These are phyloP conservation scores for Alternaria consortialis DNA, from an alignment of 2,329 filamentous ascomycete genomes.

Conservation along the genomic window DNA sequence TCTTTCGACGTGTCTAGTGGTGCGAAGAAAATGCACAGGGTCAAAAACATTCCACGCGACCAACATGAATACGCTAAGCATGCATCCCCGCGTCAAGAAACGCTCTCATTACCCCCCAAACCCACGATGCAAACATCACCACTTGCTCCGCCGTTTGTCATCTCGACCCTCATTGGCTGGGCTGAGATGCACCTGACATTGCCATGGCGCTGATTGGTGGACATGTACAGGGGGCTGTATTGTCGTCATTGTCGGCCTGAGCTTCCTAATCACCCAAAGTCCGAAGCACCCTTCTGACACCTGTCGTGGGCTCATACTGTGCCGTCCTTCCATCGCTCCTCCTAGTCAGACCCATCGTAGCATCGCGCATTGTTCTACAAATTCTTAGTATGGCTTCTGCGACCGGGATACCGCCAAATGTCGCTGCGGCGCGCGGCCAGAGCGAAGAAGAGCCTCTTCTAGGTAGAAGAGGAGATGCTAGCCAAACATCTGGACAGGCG, in stretches of 20 bases:
- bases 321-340: neutral
- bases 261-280: conserved; percentile 25
- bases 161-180: conserved; percentile 13
- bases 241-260: conserved; percentile 30
- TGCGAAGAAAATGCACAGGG: neutral
- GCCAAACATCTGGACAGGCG: conserved; percentile 70
- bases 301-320: conserved; percentile 5
- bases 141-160: conserved; percentile 12
- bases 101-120: conserved; percentile 5
- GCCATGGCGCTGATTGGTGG: conserved; percentile 24
- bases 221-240: conserved; percentile 17
- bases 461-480: conserved; percentile 75
- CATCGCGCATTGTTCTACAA: neutral
- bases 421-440: conserved; percentile 45
- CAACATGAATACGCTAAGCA: conserved; percentile 4
- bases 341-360: neutral
- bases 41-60: conserved; percentile 10
- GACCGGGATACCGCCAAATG: conserved; percentile 69
- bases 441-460: conserved; percentile 75
- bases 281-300: conserved; percentile 20
- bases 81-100: neutral
- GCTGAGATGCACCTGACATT: conserved; percentile 3
- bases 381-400: conserved; percentile 69
- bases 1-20: neutral
- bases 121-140: conserved; percentile 22